These are phyloP conservation scores for Alnus rubra DNA, from an alignment of 306 rosid genomes.

Conservation along the genomic window DNA sequence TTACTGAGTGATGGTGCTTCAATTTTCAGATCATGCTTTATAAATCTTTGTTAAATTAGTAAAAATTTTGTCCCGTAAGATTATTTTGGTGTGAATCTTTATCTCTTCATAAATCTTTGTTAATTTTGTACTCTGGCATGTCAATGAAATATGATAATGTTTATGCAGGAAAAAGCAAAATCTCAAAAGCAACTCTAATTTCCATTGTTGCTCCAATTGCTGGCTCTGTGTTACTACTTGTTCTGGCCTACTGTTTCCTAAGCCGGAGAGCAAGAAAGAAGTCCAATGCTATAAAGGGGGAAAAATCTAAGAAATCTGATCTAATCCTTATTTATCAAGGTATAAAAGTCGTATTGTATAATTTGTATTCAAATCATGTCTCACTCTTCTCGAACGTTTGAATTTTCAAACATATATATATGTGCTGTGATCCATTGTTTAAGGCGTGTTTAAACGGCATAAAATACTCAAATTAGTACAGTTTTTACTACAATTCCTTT, in stretches of 20 bases:
- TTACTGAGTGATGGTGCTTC: not conserved
- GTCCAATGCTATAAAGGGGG: not conserved
- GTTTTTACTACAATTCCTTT: no score
- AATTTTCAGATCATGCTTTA: not conserved
- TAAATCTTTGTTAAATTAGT: not conserved
- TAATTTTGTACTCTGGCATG: no score
- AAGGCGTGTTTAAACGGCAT: no score
- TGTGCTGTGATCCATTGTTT: no score
- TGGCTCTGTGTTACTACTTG: slow-evolving; percentile 13
- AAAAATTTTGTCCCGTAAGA: not conserved
- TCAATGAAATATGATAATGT: not conserved
- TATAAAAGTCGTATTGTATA: not conserved
- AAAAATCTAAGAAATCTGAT: slow-evolving; percentile 5
- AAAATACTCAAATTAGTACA: no score
- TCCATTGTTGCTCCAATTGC: slow-evolving; percentile 28
- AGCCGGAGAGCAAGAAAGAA: slow-evolving; percentile 20
- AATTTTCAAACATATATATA: no score
- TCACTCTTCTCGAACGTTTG: not conserved
- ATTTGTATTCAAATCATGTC: not conserved
- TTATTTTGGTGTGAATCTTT: no score
- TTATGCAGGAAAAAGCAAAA: slow-evolving; percentile 10
- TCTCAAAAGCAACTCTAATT: slow-evolving; percentile 13
- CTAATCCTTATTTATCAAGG: not conserved
- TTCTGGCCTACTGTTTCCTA: slow-evolving; percentile 17
- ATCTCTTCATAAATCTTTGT: no score